These are phyloP conservation scores for Aspergillus baeticus DNA, from an alignment of 495 filamentous ascomycete genomes.

Conservation along the genomic window DNA sequence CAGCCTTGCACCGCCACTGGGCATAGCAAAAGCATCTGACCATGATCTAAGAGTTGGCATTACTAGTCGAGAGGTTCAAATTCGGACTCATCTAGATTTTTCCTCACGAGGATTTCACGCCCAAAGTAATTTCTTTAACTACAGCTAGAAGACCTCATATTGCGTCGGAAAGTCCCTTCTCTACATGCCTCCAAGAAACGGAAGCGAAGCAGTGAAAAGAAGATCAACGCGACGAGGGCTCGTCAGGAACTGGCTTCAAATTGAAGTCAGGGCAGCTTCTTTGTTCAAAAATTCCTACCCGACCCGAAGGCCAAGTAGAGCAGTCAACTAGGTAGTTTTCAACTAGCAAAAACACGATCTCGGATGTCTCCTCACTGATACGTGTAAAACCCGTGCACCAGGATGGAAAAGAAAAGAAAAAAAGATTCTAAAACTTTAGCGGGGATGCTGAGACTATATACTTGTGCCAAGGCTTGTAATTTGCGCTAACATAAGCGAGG, in stretches of 20 bases:
- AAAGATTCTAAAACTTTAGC: slow-evolving; percentile 26
- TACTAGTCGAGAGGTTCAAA: no score
- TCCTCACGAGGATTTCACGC: no score
- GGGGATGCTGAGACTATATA: slow-evolving; percentile 20
- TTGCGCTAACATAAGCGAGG: slow-evolving; percentile 36
- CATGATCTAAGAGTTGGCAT: no score
- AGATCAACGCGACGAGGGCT: slow-evolving; percentile 23
- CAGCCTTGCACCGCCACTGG: slow-evolving; percentile 13
- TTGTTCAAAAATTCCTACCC: slow-evolving; percentile 52
- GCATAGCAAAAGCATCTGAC: no score
- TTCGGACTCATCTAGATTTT: no score
- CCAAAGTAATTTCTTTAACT: no score
- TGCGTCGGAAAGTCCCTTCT: slow-evolving; percentile 35
- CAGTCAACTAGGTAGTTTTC: slow-evolving; percentile 56
- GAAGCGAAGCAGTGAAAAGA: slow-evolving; percentile 47
- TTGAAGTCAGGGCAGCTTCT: slow-evolving; percentile 29
- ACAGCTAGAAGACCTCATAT: no score
- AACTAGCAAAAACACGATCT: slow-evolving; percentile 61
- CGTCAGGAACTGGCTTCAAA: slow-evolving; percentile 17
- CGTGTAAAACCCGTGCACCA: slow-evolving; percentile 57
- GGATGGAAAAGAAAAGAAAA: slow-evolving; percentile 47
- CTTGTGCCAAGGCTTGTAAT: slow-evolving; percentile 10
- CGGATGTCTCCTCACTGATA: slow-evolving; percentile 58
- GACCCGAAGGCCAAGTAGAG: slow-evolving; percentile 45
- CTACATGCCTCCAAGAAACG: slow-evolving; percentile 44